These are phyloP conservation scores for Salinomyces thailandicus DNA, from an alignment of 2,329 filamentous ascomycete genomes.

Conservation along the genomic window DNA sequence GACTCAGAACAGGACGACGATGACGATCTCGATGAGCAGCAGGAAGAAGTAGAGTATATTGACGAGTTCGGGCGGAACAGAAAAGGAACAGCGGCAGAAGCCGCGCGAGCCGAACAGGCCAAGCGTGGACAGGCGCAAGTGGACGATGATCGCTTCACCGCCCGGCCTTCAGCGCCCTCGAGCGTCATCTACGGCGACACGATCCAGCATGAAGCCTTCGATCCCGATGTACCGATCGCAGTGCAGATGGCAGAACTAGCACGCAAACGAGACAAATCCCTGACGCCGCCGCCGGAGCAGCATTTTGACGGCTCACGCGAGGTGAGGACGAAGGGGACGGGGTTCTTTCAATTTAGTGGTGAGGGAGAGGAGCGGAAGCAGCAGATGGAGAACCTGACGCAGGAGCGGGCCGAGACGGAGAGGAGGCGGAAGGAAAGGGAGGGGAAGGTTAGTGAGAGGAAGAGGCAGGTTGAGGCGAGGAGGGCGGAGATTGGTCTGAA, in stretches of 20 bases:
- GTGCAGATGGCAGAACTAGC: conserved; percentile 70
- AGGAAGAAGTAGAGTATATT: conserved; percentile 69
- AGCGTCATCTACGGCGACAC: conserved; percentile 76
- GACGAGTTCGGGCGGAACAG: conserved; percentile 88
- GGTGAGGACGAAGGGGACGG: conserved; percentile 76
- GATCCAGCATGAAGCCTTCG: conserved; percentile 75
- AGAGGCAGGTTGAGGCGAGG: conserved; percentile 42
- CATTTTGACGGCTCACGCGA: conserved; percentile 84
- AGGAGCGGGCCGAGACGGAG: conserved; percentile 60
- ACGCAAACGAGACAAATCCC: conserved; percentile 62
- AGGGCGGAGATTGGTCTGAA: conserved; percentile 12
- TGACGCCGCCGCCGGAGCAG: conserved; percentile 66
- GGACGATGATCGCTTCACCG: conserved; percentile 57
- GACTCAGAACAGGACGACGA: conserved; percentile 30
- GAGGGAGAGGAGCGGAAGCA: conserved; percentile 55
- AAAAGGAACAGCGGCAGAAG: conserved; percentile 59
- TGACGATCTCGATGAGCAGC: conserved; percentile 28
- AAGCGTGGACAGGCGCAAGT: conserved; percentile 46
- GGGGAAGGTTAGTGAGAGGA: conserved; percentile 40
- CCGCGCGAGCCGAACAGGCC: conserved; percentile 50
- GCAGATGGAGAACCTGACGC: conserved; percentile 67
- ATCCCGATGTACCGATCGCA: conserved; percentile 53
- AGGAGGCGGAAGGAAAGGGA: conserved; percentile 51
- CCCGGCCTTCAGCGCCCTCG: conserved; percentile 53
- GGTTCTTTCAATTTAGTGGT: conserved; percentile 80